Percentiles rank a stretch among this genome's conserved stretches.
phyloP scores from a whole-genome alignment of 768 basidiomycete genomes.

The Phlebiopsis gigantea region DNA sequence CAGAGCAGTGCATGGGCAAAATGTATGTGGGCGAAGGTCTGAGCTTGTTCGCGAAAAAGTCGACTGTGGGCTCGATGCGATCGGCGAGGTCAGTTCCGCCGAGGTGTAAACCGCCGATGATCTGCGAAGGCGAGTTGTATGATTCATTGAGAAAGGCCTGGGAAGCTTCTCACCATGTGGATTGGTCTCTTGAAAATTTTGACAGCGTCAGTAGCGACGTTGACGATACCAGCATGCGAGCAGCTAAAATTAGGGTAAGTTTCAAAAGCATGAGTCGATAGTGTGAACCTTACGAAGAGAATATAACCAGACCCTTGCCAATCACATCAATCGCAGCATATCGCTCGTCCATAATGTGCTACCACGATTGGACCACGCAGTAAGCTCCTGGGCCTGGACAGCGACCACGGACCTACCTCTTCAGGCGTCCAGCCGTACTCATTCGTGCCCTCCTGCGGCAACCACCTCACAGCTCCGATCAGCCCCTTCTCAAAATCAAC shows the following conservation, averaged over 20 bases:
- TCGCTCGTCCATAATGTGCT: constrained; percentile 82
- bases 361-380: background rate
- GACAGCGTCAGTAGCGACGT: constrained; percentile 71
- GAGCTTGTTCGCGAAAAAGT: constrained; percentile 60
- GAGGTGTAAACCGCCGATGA: constrained; percentile 82
- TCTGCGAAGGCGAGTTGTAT: constrained; percentile 30
- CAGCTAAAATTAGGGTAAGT: constrained; percentile 35
- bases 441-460: constrained; percentile 21
- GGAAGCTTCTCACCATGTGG: constrained; percentile 51
- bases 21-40: constrained; percentile 63
- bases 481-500: constrained; percentile 67
- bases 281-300: constrained; percentile 70
- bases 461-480: constrained; percentile 63
- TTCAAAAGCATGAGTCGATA: background rate
- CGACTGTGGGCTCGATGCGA: constrained; percentile 64
- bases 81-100: constrained; percentile 59
- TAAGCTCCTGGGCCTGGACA: background rate
- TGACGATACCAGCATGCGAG: constrained; percentile 82
- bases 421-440: constrained; percentile 47
- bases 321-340: constrained; percentile 72
- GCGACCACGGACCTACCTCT: constrained; percentile 33
- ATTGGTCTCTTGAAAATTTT: constrained; percentile 59
- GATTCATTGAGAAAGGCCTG: background rate
- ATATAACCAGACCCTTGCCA: constrained; percentile 79
- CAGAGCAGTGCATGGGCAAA: constrained; percentile 83